A percentile compares a stretch with the other conserved stretches of the same genome.
phyloP scores from a whole-genome alignment of 1,284 basidiomycete genomes.

The Sphaerobolus stellatus region DNA sequence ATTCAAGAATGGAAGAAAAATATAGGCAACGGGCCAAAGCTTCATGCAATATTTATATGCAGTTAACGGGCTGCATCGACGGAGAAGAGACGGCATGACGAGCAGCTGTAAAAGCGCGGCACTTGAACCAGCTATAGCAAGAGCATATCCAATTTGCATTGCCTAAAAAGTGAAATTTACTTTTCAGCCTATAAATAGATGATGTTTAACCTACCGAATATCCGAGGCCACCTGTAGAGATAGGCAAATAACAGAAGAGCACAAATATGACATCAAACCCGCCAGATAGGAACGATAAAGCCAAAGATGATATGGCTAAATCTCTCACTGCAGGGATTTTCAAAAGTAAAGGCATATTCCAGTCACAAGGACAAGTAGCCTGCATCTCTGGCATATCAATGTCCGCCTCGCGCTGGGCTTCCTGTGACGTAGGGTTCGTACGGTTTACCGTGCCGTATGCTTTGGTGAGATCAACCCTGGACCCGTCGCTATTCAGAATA shows the following conservation, averaged over 20 bases:
- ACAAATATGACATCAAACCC: slow-evolving; percentile 27
- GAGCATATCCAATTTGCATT: slow-evolving; percentile 58
- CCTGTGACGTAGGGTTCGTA: slow-evolving; percentile 15
- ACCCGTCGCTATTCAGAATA: background rate
- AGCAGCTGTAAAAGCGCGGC: slow-evolving; percentile 47
- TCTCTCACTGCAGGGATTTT: slow-evolving; percentile 9
- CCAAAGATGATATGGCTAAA: slow-evolving; percentile 10
- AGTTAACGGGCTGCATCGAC: slow-evolving; percentile 39
- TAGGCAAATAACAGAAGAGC: slow-evolving; percentile 25
- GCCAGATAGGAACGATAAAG: slow-evolving; percentile 23
- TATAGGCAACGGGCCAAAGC: slow-evolving; percentile 17
- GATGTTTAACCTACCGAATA: background rate
- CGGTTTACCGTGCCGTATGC: slow-evolving; percentile 7
- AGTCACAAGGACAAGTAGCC: background rate
- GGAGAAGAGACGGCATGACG: slow-evolving; percentile 47
- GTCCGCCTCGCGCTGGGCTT: slow-evolving; percentile 18
- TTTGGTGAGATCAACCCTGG: slow-evolving; percentile 7
- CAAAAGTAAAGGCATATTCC: slow-evolving; percentile 15
- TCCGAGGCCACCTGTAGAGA: slow-evolving; percentile 21
- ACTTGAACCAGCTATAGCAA: slow-evolving; percentile 44
- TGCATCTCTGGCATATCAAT: background rate
- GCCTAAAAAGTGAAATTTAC: no score
- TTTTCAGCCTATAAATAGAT: no score
- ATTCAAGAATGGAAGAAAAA: slow-evolving; percentile 19
- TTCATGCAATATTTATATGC: slow-evolving; percentile 37